phyloP scores from a whole-genome alignment of 495 filamentous ascomycete genomes.

The Aspergillus asperescens region DNA sequence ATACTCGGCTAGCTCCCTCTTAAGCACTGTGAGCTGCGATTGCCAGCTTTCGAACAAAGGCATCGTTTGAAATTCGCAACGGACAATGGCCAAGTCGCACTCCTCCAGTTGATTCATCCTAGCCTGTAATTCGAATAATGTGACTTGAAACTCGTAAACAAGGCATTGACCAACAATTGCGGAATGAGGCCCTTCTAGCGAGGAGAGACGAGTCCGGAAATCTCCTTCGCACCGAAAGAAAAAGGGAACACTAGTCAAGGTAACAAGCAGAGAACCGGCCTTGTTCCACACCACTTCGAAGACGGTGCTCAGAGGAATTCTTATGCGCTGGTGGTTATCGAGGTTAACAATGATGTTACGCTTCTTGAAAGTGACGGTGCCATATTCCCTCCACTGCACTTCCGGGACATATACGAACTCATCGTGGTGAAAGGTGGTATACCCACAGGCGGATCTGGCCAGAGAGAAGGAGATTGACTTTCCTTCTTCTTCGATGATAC shows the following conservation, averaged over 20 bases:
- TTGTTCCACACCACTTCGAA: conserved; percentile 12
- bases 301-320: conserved; percentile 18
- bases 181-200: conserved; percentile 11
- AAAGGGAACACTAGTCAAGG: conserved; percentile 15
- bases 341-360: conserved; percentile 18
- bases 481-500: not conserved
- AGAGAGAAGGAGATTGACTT: conserved; percentile 24
- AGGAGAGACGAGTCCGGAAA: conserved; percentile 4
- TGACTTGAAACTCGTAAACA: conserved; percentile 22
- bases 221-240: conserved; percentile 1
- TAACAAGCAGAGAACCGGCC: conserved; percentile 9
- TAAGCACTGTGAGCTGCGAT: conserved; percentile 1
- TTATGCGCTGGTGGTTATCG: conserved; percentile 3
- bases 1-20: not conserved
- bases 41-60: not conserved
- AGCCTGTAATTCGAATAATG: not conserved
- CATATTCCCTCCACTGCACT: conserved; percentile 28
- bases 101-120: conserved; percentile 14
- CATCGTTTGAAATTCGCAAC: not conserved
- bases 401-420: conserved; percentile 44
- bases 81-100: conserved; percentile 3
- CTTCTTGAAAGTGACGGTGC: conserved; percentile 40
- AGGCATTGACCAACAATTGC: conserved; percentile 25
- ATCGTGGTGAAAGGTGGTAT: conserved; percentile 37
- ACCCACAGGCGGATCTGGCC: conserved; percentile 42